Percentiles rank a stretch among this genome's conserved stretches.
Evolutionary conservation across 805 yeast species (phyloP).

Genomic region (baker's yeast (Saccharomyces cerevisiae)): DNA sequence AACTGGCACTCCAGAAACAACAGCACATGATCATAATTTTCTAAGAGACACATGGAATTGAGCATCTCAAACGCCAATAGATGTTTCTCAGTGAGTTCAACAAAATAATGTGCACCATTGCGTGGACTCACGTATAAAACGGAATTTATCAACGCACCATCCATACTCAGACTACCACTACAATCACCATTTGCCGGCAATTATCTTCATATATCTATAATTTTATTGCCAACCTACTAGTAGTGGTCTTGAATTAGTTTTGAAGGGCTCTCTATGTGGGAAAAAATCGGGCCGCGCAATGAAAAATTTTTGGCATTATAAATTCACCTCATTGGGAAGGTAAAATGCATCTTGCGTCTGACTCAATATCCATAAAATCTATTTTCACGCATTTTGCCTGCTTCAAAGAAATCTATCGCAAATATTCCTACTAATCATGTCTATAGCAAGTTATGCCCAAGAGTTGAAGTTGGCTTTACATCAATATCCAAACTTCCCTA

Average conservation of each 20-base stretch:
- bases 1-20: conserved; percentile 29
- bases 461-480: conserved; percentile 48
- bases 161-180: neutral
- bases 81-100: conserved; percentile 16
- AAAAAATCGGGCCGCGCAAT: neutral
- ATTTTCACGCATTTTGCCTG: neutral
- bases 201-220: neutral
- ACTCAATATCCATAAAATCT: neutral
- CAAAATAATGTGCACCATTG: conserved; percentile 18
- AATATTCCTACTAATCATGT: conserved; percentile 11
- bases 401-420: neutral
- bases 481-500: conserved; percentile 91
- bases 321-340: neutral
- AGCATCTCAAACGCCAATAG: conserved; percentile 21
- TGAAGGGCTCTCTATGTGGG: neutral
- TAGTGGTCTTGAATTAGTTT: neutral
- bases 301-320: conserved; percentile 1
- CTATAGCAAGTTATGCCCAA: conserved; percentile 29
- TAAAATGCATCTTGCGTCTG: neutral
- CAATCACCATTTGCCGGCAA: neutral
- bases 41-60: conserved; percentile 25
- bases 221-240: neutral
- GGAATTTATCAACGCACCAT: neutral
- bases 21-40: conserved; percentile 33
- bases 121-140: neutral